phyloP scores from a whole-genome alignment of 768 basidiomycete genomes.

The Pluteus cervinus region DNA sequence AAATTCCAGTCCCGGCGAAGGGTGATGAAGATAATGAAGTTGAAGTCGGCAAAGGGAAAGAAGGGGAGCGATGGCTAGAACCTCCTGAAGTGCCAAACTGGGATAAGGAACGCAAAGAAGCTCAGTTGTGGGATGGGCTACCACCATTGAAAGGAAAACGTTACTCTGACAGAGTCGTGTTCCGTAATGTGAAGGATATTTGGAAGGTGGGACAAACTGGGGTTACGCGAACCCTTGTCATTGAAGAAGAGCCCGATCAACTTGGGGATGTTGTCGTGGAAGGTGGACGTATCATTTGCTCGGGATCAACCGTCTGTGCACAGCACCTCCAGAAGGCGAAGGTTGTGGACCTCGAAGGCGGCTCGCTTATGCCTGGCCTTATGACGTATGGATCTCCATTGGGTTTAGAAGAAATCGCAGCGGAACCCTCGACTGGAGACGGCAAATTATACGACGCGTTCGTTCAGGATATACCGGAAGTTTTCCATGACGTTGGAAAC shows the following conservation, averaged over 20 bases:
- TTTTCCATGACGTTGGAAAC: conserved; percentile 46
- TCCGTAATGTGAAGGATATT: conserved; percentile 63
- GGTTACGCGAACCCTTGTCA: conserved; percentile 24
- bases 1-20: conserved; percentile 46
- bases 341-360: conserved; percentile 61
- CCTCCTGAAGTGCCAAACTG: conserved; percentile 55
- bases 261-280: conserved; percentile 34
- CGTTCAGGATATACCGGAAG: conserved; percentile 28
- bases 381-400: conserved; percentile 62
- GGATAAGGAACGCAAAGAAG: conserved; percentile 53
- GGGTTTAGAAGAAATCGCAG: conserved; percentile 69
- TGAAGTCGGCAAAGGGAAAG: conserved; percentile 37
- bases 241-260: conserved; percentile 11
- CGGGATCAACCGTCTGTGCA: too few relatives aligned
- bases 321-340: conserved; percentile 14
- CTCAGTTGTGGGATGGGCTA: conserved; percentile 61
- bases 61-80: conserved; percentile 36
- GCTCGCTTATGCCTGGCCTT: conserved; percentile 61
- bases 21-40: conserved; percentile 31
- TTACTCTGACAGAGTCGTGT: conserved; percentile 36
- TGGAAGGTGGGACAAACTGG: conserved; percentile 25
- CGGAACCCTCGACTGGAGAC: conserved; percentile 64
- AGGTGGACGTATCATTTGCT: conserved; percentile 49
- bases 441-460: conserved; percentile 57
- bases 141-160: conserved; percentile 49